Evolutionary conservation across 148 eudicot genomes (phyloP), one percentile per base, ranked within the genome.

Genomic region (Gaultheria prostrata): DNA sequence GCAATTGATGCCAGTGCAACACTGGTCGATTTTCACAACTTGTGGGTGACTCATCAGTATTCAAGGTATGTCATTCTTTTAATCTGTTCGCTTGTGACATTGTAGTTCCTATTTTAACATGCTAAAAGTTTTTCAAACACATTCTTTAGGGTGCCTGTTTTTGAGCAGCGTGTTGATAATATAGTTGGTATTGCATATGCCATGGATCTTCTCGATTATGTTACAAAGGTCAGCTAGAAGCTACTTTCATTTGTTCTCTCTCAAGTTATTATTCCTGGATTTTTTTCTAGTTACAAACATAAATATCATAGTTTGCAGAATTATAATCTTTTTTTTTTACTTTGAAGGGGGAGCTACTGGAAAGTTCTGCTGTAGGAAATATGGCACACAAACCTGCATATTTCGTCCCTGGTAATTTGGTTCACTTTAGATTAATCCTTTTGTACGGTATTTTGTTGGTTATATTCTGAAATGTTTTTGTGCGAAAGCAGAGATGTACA

Each of bases 311-410:
- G 92, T 88, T 73, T 80, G 81, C 92, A 87, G 91, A 88, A 86
- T 84, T 84, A 77, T 88, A 28, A 79, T 89, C 81, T 90, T 86
- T 87, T 90, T 86, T 87, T 39, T 89, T 88, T 74, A 83, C 93
- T 93, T 93, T 94, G 90, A 90, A 97, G 99, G 99, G 98, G 85
- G 98, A 93, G 78, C 87, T 93, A 39, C 90, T 97, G 35, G 98
- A 93, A 91, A 94, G 89, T 87, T 91, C 95, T 78, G 79, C 80
- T 80, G 98, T 94, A 49, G 95, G 95, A 77, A 98, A 94, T 84
- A 92, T 97, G 88, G 99, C 99, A 57, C 99, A 97, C 88, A 97
- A 94, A 85, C 99, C 99, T 83, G 98, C 95, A 76, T 97, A 94
- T 85, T 97, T 97, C 83, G 97, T 97, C 50, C 99, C 99, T 89